Percentiles rank a stretch among this genome's conserved stretches.
Evolutionary conservation across 108 stramenopile species (phyloP).

Genomic region (Asterionellopsis glacialis): DNA sequence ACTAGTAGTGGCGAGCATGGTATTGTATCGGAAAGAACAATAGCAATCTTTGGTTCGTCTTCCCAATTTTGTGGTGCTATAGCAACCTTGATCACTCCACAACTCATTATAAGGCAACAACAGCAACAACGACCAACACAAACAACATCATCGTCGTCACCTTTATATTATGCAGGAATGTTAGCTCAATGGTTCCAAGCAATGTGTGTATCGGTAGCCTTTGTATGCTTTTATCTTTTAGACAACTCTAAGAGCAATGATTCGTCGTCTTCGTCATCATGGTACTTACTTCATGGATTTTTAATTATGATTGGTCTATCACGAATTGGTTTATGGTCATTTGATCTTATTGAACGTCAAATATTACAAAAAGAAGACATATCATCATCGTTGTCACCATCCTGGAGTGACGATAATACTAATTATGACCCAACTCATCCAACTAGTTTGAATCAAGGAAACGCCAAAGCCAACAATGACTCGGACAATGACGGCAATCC

Average conservation of each 20-base stretch:
- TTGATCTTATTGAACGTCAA: constrained; percentile 1
- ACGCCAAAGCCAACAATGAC: no score
- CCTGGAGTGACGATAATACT: no score
- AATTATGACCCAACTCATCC: no score
- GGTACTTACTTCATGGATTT: not conserved
- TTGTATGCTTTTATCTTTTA: not conserved
- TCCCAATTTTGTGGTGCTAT: not conserved
- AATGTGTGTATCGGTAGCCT: not conserved
- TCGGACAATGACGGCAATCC: no score
- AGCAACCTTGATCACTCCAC: not conserved
- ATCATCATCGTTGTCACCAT: no score
- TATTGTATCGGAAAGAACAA: not conserved
- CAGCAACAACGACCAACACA: no score
- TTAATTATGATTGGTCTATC: not conserved
- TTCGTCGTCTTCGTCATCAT: not conserved
- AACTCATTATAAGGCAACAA: not conserved
- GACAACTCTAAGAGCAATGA: not conserved
- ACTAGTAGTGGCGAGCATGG: no score
- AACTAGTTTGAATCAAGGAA: no score
- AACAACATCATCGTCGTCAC: no score
- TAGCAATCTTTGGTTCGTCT: not conserved
- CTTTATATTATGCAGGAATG: not conserved
- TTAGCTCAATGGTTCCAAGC: not conserved
- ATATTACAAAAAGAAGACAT: not conserved
- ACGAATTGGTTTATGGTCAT: not conserved